phyloP scores from a whole-genome alignment of 805 yeast species.

The Pichia gijzeniarum region DNA sequence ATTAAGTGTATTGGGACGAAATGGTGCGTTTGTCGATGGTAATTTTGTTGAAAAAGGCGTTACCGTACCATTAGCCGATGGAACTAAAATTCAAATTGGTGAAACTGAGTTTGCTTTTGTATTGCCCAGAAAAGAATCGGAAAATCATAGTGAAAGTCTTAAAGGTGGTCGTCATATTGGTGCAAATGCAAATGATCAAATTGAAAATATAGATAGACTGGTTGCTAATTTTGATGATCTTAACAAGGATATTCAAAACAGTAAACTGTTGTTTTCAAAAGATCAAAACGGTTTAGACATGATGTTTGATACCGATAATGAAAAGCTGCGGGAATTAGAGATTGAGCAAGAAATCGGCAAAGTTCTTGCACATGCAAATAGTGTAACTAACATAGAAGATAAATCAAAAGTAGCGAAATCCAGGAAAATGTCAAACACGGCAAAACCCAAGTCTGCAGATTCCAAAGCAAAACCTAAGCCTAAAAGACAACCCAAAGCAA shows the following conservation, averaged over 20 bases:
- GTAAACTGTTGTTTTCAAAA: neutral
- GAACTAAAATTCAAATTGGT: constrained; percentile 85
- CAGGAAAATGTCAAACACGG: neutral
- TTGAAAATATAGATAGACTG: constrained; percentile 8
- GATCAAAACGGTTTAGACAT: constrained; percentile 5
- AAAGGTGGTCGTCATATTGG: neutral
- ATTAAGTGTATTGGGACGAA: constrained; percentile 83
- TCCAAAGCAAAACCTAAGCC: constrained; percentile 16
- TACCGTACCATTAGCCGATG: constrained; percentile 80
- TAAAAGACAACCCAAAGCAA: constrained; percentile 46
- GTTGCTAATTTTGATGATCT: constrained; percentile 12
- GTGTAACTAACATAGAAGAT: constrained; percentile 8
- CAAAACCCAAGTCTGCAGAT: neutral
- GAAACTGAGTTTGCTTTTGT: constrained; percentile 85
- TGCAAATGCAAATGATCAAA: constrained; percentile 6
- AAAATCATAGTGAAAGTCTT: neutral
- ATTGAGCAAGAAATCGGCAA: constrained; percentile 15
- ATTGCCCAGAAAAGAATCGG: constrained; percentile 42
- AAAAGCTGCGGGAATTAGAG: constrained; percentile 11
- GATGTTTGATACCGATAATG: constrained; percentile 4
- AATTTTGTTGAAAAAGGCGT: constrained; percentile 83
- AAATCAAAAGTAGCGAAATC: neutral
- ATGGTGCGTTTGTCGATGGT: constrained; percentile 96
- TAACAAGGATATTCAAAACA: constrained; percentile 7
- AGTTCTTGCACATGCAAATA: constrained; percentile 17